A percentile compares a stretch with the other conserved stretches of the same genome.
These are phyloP conservation scores for Bolboschoenoplectus hybrid DNA, from an alignment of 202 grass and related monocot species.

Conservation along the genomic window DNA sequence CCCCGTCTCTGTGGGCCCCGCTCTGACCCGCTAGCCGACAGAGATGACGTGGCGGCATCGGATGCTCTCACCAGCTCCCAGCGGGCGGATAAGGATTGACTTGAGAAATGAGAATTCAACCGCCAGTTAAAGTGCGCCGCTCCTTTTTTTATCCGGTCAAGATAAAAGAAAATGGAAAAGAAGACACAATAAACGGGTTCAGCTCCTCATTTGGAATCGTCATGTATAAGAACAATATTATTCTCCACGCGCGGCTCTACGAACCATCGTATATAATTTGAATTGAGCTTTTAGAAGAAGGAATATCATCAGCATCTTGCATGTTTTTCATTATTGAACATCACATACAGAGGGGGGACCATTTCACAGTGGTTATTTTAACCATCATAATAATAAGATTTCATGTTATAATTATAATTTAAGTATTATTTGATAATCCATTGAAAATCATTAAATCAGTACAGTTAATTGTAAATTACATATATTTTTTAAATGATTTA, in stretches of 20 bases:
- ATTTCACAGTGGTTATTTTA: too few relatives aligned
- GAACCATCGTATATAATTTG: background rate
- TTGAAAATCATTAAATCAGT: too few relatives aligned
- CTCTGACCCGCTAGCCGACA: background rate
- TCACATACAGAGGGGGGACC: background rate
- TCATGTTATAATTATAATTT: too few relatives aligned
- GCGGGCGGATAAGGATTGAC: slow-evolving; percentile 35
- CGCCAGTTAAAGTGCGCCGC: slow-evolving; percentile 32
- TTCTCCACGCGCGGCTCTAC: too few relatives aligned
- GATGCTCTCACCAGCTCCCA: slow-evolving; percentile 19
- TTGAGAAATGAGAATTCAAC: background rate
- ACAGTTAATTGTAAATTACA: too few relatives aligned
- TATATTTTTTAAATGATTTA: too few relatives aligned
- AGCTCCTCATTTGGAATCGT: background rate
- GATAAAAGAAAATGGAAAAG: background rate
- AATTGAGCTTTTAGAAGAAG: background rate
- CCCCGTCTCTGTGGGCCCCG: background rate
- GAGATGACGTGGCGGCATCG: slow-evolving; percentile 31
- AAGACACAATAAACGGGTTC: background rate
- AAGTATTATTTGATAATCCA: too few relatives aligned
- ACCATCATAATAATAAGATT: too few relatives aligned
- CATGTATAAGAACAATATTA: background rate
- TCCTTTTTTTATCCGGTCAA: slow-evolving; percentile 3
- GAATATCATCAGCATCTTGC: background rate
- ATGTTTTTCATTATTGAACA: background rate